These are phyloP conservation scores for Globisporangium viniferum DNA, from an alignment of 352 stramenopile genomes.

Conservation along the genomic window DNA sequence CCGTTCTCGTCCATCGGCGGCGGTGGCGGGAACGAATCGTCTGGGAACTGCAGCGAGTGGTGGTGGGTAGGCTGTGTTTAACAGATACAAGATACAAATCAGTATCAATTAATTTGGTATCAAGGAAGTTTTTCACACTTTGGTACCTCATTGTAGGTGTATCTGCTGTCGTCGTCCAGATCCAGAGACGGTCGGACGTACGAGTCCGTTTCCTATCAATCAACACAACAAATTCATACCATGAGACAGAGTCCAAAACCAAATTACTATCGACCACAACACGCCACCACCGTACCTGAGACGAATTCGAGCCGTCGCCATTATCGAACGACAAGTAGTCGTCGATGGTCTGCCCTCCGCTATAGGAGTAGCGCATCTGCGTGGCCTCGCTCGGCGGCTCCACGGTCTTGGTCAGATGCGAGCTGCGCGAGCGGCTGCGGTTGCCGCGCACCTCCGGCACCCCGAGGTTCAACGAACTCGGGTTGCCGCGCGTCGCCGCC, in stretches of 20 bases:
- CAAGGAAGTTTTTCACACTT: conserved; percentile 1
- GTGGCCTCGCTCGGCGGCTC: conserved; percentile 31
- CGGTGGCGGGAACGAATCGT: conserved; percentile 74
- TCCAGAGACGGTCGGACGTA: conserved; percentile 32
- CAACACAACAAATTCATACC: background rate
- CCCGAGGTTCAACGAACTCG: conserved; percentile 24
- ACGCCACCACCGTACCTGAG: conserved; percentile 19
- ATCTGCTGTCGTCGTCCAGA: conserved; percentile 31
- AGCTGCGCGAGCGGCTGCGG: conserved; percentile 52
- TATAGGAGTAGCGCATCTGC: conserved; percentile 66
- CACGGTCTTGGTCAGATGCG: conserved; percentile 33
- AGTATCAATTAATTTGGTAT: background rate
- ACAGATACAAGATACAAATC: background rate
- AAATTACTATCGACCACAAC: background rate
- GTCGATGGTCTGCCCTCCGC: conserved; percentile 47
- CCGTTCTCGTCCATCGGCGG: conserved; percentile 63
- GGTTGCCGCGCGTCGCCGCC: conserved; percentile 12
- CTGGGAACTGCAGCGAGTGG: conserved; percentile 44
- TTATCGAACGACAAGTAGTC: conserved; percentile 51
- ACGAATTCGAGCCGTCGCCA: conserved; percentile 42
- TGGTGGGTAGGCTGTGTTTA: conserved; percentile 17
- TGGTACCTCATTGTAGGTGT: conserved; percentile 32
- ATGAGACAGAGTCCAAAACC: background rate
- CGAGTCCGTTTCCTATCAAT: conserved; percentile 36
- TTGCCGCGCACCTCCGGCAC: conserved; percentile 37